phyloP scores from a whole-genome alignment of 208 protist genomes.

The Novymonas esmeraldas region DNA sequence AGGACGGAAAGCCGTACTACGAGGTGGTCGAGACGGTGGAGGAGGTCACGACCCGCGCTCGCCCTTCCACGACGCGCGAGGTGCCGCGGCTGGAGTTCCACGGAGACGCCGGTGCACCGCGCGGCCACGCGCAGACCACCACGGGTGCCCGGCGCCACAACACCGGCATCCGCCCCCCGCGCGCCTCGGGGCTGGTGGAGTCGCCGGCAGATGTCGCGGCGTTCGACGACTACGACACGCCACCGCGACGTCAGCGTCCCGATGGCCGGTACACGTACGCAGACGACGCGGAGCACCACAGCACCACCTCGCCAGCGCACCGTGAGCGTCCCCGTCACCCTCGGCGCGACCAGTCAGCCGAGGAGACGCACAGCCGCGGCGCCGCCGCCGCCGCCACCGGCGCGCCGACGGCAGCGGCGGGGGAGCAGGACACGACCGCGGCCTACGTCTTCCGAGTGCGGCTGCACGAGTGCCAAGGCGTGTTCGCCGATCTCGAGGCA shows the following conservation, averaged over 20 bases:
- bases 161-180: not conserved
- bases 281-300: constrained; percentile 5
- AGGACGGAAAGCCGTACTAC: constrained; percentile 12
- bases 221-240: constrained; percentile 34
- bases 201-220: constrained; percentile 13
- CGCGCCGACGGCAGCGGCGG: too few species aligned
- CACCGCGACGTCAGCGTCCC: constrained; percentile 8
- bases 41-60: constrained; percentile 10
- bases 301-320: not conserved
- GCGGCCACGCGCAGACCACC: not conserved
- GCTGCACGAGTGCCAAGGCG: constrained; percentile 46
- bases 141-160: constrained; percentile 1
- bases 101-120: not conserved
- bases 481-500: constrained; percentile 45
- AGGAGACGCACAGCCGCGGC: not conserved
- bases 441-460: constrained; percentile 62
- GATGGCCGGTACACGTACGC: constrained; percentile 21
- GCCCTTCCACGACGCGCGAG: not conserved
- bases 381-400: not conserved
- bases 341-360: not conserved
- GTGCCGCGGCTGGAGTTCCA: constrained; percentile 12
- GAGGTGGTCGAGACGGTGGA: constrained; percentile 17
- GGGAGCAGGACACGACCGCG: too few species aligned
- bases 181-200: constrained; percentile 9
- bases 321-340: not conserved